Conservation (phyloP, 208 protist species). For the Crithidia sp. region DNA sequence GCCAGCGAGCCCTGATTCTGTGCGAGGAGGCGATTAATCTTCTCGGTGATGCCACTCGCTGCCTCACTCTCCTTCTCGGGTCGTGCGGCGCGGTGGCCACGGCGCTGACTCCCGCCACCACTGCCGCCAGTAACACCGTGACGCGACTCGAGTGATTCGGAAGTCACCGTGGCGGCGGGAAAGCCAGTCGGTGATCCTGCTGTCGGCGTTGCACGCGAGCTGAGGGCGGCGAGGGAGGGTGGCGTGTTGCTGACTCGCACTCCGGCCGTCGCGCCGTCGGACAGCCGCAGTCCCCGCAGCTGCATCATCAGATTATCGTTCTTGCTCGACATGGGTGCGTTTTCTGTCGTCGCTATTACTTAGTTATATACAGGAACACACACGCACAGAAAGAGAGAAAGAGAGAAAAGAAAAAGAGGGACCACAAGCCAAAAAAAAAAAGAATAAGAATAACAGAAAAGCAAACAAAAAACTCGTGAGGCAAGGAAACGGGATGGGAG, state of each 20-base stretch:
- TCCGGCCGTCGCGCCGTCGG: conserved; percentile 42
- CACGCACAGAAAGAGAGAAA: conserved; percentile 8
- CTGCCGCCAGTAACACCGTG: not conserved
- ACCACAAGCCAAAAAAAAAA: not conserved
- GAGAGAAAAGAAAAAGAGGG: not conserved
- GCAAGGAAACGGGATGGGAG: not conserved
- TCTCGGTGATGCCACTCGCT: conserved; percentile 16
- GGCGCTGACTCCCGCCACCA: conserved; percentile 11
- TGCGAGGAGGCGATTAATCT: conserved; percentile 38
- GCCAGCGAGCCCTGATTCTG: conserved; percentile 29
- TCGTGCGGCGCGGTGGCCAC: not conserved
- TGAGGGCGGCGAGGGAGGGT: conserved; percentile 20
- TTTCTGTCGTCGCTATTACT: not conserved
- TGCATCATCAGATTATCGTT: conserved; percentile 37
- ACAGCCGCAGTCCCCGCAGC: conserved; percentile 50
- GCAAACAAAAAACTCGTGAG: not conserved
- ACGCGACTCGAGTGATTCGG: conserved; percentile 2
- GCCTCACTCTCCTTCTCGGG: conserved; percentile 12
- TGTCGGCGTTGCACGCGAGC: conserved; percentile 9
- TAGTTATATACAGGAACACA: not conserved
- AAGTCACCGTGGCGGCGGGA: conserved; percentile 2
- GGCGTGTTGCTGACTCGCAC: conserved; percentile 30
- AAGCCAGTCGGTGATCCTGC: conserved; percentile 28
- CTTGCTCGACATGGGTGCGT: conserved; percentile 20
- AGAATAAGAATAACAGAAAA: not conserved